Evolutionary conservation across 176 grass and related monocot species (phyloP).

Genomic region (Puya raimondii): DNA sequence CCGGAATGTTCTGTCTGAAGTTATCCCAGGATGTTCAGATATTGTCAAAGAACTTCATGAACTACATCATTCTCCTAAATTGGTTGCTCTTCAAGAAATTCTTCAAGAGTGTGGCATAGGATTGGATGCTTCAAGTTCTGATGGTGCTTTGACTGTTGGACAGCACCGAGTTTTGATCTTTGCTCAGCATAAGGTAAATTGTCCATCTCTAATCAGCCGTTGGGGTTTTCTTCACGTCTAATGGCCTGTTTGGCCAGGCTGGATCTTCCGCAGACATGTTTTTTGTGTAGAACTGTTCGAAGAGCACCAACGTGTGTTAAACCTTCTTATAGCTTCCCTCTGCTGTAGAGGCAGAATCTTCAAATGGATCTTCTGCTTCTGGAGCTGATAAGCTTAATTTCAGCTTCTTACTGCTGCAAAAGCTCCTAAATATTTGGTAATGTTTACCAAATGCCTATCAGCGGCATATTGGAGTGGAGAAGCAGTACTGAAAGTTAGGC

Average conservation of each 20-base stretch:
- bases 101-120: slow-evolving; percentile 96
- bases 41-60: slow-evolving; percentile 63
- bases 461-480: no score
- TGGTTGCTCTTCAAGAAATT: slow-evolving; percentile 99
- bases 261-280: no score
- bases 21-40: slow-evolving; percentile 38
- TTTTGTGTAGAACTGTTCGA: no score
- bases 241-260: neutral
- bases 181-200: slow-evolving; percentile 90
- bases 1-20: slow-evolving; percentile 47
- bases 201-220: neutral
- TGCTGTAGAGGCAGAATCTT: no score
- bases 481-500: no score
- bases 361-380: no score
- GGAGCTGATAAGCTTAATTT: no score
- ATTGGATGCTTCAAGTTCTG: slow-evolving; percentile 72
- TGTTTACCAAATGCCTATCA: no score
- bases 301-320: no score
- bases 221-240: slow-evolving; percentile 10
- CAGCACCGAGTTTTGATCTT: slow-evolving; percentile 97
- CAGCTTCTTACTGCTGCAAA: no score
- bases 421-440: no score
- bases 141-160: slow-evolving; percentile 42
- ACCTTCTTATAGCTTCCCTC: no score
- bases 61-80: slow-evolving; percentile 82